These are phyloP conservation scores for Platismatia glauca DNA, from an alignment of 495 filamentous ascomycete species.

Conservation along the genomic window DNA sequence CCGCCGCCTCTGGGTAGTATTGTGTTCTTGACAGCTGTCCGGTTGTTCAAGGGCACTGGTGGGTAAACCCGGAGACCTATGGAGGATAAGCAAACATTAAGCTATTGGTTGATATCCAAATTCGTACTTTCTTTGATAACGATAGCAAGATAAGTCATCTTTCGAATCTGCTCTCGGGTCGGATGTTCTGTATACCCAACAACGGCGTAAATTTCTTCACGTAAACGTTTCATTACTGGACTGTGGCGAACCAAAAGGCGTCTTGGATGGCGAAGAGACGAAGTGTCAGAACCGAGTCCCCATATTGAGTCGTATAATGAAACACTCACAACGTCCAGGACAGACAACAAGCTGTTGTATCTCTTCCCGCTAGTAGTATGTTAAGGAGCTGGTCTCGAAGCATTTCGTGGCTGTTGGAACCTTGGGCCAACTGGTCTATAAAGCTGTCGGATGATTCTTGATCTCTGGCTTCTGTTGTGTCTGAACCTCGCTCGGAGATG, in stretches of 20 bases:
- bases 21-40: slow-evolving; percentile 58
- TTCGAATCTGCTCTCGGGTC: slow-evolving; percentile 31
- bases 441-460: slow-evolving; percentile 18
- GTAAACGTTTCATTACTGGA: slow-evolving; percentile 21
- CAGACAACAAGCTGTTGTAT: slow-evolving; percentile 48
- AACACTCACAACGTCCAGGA: slow-evolving; percentile 31
- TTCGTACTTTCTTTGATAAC: slow-evolving; percentile 37
- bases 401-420: slow-evolving; percentile 25
- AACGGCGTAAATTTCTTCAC: slow-evolving; percentile 26
- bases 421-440: slow-evolving; percentile 26
- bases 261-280: slow-evolving; percentile 7
- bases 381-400: slow-evolving; percentile 49
- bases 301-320: neutral
- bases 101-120: slow-evolving; percentile 1
- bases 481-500: slow-evolving; percentile 24
- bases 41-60: slow-evolving; percentile 64
- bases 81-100: neutral
- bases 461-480: neutral
- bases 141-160: slow-evolving; percentile 35
- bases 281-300: slow-evolving; percentile 27
- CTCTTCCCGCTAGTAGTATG: slow-evolving; percentile 52
- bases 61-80: slow-evolving; percentile 56
- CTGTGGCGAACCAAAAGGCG: slow-evolving; percentile 28
- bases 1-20: slow-evolving; percentile 65
- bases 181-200: slow-evolving; percentile 23